Conservation (phyloP, 306 rosid species). For the Quercus wislizeni region DNA sequence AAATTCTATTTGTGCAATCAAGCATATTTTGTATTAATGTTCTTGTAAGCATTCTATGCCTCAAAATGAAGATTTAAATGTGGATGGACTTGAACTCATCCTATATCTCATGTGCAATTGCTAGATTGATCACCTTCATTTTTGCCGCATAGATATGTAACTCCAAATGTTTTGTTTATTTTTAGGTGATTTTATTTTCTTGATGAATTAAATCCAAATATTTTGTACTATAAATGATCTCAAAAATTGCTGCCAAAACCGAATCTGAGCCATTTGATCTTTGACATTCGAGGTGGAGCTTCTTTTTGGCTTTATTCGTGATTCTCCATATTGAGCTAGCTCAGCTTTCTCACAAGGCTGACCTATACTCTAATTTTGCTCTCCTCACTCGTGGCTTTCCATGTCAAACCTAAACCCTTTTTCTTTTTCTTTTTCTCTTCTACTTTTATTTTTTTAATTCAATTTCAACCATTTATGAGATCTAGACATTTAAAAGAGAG, state of each 20-base stretch:
- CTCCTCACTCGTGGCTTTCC: constrained; percentile 46
- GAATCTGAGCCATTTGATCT: constrained; percentile 37
- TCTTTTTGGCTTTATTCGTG: constrained; percentile 50
- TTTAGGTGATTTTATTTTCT: too few species aligned
- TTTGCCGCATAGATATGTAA: too few species aligned
- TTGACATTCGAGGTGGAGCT: constrained; percentile 44
- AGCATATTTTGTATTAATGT: background rate
- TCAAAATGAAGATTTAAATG: too few species aligned
- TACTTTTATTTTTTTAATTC: constrained; percentile 46
- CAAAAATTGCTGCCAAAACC: constrained; percentile 1
- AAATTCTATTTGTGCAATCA: background rate
- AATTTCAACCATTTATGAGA: constrained; percentile 41
- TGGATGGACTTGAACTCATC: too few species aligned
- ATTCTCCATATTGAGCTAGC: constrained; percentile 29
- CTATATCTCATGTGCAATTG: too few species aligned
- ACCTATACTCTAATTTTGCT: constrained; percentile 33
- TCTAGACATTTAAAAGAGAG: constrained; percentile 37
- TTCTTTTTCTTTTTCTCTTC: constrained; percentile 37
- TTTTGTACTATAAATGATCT: too few species aligned
- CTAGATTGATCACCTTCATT: too few species aligned
- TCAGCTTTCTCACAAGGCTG: constrained; percentile 50
- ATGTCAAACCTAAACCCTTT: constrained; percentile 44
- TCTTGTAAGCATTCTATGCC: background rate
- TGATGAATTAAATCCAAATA: too few species aligned
- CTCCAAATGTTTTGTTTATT: too few species aligned